A percentile compares a stretch with the other conserved stretches of the same genome.
These are phyloP conservation scores for Eucalyptus victrix DNA, from an alignment of 345 rosid genomes.

Conservation along the genomic window DNA sequence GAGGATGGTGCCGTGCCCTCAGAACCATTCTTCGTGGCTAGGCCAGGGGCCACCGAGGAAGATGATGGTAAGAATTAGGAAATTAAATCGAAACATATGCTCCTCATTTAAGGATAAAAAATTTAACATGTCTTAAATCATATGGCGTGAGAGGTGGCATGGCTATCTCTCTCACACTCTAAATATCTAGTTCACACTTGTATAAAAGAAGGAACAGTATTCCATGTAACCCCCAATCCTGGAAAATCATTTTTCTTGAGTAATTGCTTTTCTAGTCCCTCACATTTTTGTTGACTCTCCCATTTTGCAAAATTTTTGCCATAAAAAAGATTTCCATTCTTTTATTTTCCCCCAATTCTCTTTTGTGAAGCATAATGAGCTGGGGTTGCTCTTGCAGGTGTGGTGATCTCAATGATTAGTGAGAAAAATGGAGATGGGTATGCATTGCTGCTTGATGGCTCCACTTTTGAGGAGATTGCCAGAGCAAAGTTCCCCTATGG, in stretches of 20 bases:
- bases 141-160: too few relatives aligned
- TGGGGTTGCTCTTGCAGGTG: conserved; percentile 28
- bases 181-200: not conserved
- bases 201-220: not conserved
- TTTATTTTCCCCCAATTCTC: not conserved
- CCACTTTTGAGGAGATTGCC: conserved; percentile 80
- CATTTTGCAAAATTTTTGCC: not conserved
- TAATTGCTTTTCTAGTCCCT: not conserved
- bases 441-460: conserved; percentile 71
- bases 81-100: not conserved
- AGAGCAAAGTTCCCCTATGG: conserved; percentile 92
- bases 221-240: not conserved
- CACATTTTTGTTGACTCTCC: not conserved
- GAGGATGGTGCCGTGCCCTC: conserved; percentile 81
- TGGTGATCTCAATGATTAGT: conserved; percentile 76
- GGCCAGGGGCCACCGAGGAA: conserved; percentile 75
- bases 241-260: not conserved
- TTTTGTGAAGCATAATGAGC: not conserved
- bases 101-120: not conserved
- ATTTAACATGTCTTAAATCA: not conserved
- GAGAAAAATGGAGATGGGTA: conserved; percentile 75
- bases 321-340: not conserved
- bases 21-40: conserved; percentile 83
- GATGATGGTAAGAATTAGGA: conserved; percentile 57
- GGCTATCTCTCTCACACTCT: not conserved